Percentiles rank a stretch among this genome's conserved stretches.
Conservation (phyloP, 495 filamentous ascomycete genomes). For the Penicillium coffeae region DNA sequence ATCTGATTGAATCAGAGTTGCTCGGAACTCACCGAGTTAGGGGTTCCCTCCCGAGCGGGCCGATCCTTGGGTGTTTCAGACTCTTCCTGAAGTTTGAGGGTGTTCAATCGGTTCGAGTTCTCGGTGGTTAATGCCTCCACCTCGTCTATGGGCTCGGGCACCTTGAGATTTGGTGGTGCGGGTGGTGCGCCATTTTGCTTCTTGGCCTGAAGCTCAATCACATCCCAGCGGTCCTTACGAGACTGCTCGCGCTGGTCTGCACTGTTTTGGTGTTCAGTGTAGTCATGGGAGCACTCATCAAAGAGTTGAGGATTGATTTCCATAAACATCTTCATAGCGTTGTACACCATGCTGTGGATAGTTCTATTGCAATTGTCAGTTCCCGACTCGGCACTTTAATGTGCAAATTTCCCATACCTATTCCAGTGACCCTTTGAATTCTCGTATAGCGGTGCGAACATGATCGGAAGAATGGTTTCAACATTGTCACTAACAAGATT, state of each 20-base stretch:
- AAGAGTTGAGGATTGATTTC: slow-evolving; percentile 99
- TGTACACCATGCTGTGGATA: slow-evolving; percentile 99
- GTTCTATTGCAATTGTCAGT: slow-evolving; percentile 56
- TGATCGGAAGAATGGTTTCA: slow-evolving; percentile 95
- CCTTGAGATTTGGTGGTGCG: slow-evolving; percentile 37
- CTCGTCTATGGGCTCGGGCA: slow-evolving; percentile 61
- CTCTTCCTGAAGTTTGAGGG: slow-evolving; percentile 78
- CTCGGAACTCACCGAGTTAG: slow-evolving; percentile 39
- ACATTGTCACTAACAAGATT: slow-evolving; percentile 99
- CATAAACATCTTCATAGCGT: slow-evolving; percentile 99
- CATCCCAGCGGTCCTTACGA: slow-evolving; percentile 82
- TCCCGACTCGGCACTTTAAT: not conserved
- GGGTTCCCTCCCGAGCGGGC: slow-evolving; percentile 41
- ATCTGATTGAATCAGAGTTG: slow-evolving; percentile 24
- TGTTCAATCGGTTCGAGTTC: slow-evolving; percentile 77
- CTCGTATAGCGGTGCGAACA: slow-evolving; percentile 98
- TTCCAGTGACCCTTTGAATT: slow-evolving; percentile 99
- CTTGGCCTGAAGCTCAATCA: slow-evolving; percentile 72
- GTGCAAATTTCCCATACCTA: slow-evolving; percentile 53
- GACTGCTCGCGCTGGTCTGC: slow-evolving; percentile 72
- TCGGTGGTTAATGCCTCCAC: slow-evolving; percentile 74
- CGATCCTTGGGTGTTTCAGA: slow-evolving; percentile 41
- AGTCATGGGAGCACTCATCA: slow-evolving; percentile 96
- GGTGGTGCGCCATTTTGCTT: slow-evolving; percentile 51
- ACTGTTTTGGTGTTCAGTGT: slow-evolving; percentile 92